phyloP scores from a whole-genome alignment of 805 yeast species.

The Candida pini region DNA sequence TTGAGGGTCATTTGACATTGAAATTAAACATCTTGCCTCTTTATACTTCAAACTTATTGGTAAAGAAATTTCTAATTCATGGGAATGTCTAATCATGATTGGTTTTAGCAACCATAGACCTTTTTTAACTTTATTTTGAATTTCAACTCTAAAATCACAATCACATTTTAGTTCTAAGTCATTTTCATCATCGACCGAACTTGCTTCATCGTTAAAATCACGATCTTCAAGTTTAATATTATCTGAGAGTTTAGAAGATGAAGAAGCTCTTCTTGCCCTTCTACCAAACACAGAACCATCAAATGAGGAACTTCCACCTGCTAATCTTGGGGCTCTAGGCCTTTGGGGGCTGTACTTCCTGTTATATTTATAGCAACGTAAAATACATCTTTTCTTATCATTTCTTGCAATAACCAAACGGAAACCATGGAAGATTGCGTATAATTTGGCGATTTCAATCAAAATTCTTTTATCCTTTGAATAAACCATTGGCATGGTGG shows the following conservation, averaged over 20 bases:
- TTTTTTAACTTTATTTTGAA: constrained; percentile 21
- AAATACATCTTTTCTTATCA: constrained; percentile 20
- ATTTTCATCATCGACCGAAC: neutral
- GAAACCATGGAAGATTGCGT: constrained; percentile 20
- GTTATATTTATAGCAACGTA: constrained; percentile 17
- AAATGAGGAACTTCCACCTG: constrained; percentile 1
- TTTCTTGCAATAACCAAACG: constrained; percentile 20
- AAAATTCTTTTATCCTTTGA: constrained; percentile 16
- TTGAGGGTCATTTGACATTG: neutral
- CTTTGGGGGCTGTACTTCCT: constrained; percentile 1
- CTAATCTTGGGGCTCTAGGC: constrained; percentile 5
- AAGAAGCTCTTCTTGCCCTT: neutral
- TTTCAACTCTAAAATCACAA: constrained; percentile 21
- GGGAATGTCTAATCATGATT: constrained; percentile 15
- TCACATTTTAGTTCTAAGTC: constrained; percentile 5
- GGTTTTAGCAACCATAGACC: constrained; percentile 23
- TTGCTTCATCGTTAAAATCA: neutral
- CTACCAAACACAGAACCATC: neutral
- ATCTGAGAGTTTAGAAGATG: neutral
- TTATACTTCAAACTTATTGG: constrained; percentile 5
- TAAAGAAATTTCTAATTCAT: constrained; percentile 3
- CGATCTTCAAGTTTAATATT: neutral
- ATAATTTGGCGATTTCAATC: constrained; percentile 20
- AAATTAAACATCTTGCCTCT: constrained; percentile 2
- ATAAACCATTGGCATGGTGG: constrained; percentile 18